Evolutionary conservation across 1,284 basidiomycete genomes (phyloP).

Genomic region (Peniophora sp.): DNA sequence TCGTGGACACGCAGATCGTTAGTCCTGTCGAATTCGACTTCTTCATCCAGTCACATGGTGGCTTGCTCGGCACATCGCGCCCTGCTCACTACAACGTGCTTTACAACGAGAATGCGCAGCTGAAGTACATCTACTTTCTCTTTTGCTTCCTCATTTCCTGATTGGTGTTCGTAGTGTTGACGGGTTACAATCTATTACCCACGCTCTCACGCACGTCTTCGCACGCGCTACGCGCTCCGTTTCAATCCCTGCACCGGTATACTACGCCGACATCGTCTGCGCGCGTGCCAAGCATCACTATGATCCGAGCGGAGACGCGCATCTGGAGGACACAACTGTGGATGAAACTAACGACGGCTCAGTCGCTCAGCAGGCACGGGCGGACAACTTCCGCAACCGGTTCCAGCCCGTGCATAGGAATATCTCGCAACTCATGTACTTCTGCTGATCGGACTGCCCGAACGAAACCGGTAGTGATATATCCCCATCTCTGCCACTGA

Average conservation of each 20-base stretch:
- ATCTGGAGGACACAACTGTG: background rate
- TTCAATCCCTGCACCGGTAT: conserved; percentile 76
- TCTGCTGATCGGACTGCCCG: background rate
- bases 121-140: too few species aligned
- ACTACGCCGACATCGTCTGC: conserved; percentile 79
- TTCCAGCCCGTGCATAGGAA: background rate
- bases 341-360: too few species aligned
- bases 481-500: too few species aligned
- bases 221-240: conserved; percentile 76
- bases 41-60: conserved; percentile 72
- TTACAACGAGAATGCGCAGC: conserved; percentile 43
- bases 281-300: conserved; percentile 73
- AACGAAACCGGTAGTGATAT: too few species aligned
- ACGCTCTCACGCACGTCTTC: conserved; percentile 74
- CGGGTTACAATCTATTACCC: conserved; percentile 61
- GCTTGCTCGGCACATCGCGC: conserved; percentile 42
- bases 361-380: too few species aligned
- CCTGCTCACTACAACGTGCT: conserved; percentile 62
- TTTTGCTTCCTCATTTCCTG: background rate
- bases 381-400: background rate
- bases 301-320: conserved; percentile 33
- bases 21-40: conserved; percentile 76
- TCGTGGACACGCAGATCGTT: conserved; percentile 61
- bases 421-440: background rate
- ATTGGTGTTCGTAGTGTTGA: conserved; percentile 38